phyloP scores from a whole-genome alignment of 2,329 filamentous ascomycete genomes.

The Alternaria sp. region DNA sequence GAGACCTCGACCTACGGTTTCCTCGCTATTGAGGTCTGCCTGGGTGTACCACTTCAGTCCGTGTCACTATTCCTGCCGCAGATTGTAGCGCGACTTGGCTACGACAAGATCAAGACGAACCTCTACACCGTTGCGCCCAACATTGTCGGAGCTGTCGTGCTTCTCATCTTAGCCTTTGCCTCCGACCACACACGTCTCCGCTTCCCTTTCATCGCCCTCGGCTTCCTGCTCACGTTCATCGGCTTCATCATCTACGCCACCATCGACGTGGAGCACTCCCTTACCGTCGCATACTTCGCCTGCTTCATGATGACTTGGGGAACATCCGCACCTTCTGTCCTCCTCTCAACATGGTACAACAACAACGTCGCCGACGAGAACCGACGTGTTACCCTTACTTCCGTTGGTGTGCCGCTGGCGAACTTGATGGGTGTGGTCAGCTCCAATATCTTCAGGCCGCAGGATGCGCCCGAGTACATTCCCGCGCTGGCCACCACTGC shows the following conservation, averaged over 20 bases:
- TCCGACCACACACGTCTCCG: conserved; percentile 71
- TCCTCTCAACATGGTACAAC: conserved; percentile 76
- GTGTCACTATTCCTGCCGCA: conserved; percentile 65
- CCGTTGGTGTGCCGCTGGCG: conserved; percentile 74
- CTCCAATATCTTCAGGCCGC: conserved; percentile 69
- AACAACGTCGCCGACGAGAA: conserved; percentile 83
- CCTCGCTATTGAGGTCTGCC: conserved; percentile 63
- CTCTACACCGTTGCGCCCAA: conserved; percentile 84
- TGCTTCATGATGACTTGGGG: conserved; percentile 86
- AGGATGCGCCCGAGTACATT: conserved; percentile 71
- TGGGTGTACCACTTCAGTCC: conserved; percentile 65
- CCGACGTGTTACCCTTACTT: conserved; percentile 72
- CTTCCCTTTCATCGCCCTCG: conserved; percentile 76
- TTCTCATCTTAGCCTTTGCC: conserved; percentile 74
- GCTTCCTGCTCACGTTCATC: conserved; percentile 75
- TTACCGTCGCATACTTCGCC: conserved; percentile 75
- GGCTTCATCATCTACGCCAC: conserved; percentile 81
- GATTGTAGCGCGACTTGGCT: conserved; percentile 62
- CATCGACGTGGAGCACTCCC: conserved; percentile 66
- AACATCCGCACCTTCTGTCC: conserved; percentile 74
- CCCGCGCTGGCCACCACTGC: conserved; percentile 71
- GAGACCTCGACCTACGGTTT: conserved; percentile 62
- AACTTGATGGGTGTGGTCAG: conserved; percentile 78
- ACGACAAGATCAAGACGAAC: conserved; percentile 70
- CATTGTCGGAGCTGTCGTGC: conserved; percentile 73